phyloP scores from a whole-genome alignment of 2,329 filamentous ascomycete species.

The Didymella lethalis region DNA sequence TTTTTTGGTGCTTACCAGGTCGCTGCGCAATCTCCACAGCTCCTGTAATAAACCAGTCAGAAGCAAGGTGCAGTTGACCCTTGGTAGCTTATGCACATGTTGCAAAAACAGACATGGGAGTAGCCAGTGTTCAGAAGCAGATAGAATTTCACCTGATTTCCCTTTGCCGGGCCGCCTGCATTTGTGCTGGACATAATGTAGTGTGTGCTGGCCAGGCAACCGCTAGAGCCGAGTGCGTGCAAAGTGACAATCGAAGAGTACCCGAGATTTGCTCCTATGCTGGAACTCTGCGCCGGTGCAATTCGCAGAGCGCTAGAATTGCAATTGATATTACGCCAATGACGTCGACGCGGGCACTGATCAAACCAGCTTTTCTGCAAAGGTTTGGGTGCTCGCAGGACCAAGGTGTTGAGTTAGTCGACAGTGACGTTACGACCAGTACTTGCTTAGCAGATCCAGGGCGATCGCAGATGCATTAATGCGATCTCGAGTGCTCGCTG shows the following conservation, averaged over 20 bases:
- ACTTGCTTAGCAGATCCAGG: neutral
- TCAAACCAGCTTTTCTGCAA: neutral
- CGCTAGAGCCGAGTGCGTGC: slow-evolving; percentile 1
- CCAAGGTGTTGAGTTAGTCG: neutral
- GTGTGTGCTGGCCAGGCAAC: neutral
- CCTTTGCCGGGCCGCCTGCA: neutral
- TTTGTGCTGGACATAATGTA: neutral
- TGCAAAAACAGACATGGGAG: neutral
- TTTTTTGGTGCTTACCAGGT: neutral
- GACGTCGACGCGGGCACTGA: slow-evolving; percentile 9
- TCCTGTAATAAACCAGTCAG: neutral
- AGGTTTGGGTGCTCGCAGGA: neutral
- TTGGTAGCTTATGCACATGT: neutral
- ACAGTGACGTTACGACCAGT: slow-evolving; percentile 2
- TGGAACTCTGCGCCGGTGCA: neutral
- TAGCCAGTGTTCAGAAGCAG: neutral
- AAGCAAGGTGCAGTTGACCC: neutral
- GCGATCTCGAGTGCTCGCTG: neutral
- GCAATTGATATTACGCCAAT: slow-evolving; percentile 4
- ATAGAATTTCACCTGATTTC: neutral
- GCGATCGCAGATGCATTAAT: slow-evolving; percentile 1
- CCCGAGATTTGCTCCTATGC: neutral
- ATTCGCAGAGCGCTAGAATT: neutral
- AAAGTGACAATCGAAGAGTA: neutral
- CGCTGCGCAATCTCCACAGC: neutral